Base-by-base conservation (phyloP, 192 early-diverging fungal genomes). In the Entomortierella beljakovae region DNA sequence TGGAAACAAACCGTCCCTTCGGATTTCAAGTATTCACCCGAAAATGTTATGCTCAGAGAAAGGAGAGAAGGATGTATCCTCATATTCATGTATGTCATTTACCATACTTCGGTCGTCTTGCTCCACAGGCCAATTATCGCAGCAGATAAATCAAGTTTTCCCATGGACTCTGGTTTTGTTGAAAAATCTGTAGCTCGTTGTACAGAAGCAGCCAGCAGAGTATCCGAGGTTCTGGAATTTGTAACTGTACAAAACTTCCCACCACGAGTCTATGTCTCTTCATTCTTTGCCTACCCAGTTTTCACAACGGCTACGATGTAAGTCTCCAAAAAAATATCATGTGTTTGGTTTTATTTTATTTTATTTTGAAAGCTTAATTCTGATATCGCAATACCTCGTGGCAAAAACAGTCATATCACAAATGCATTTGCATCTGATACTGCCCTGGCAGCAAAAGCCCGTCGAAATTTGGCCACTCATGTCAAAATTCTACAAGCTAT, bases 251-350 rank as follows among this genome's bases (percentile, higher is more conserved):
- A 52, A 46, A 71, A 72, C 52, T 83, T 71, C 15, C 80, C 85
- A 18, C 61, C 75, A 23, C 58, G 67, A 3, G 55, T 79, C 1
- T 79, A 64, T 31, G 70, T 79, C 43, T 79, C 75, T 0, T 79
- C 67, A 16, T 88, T 84, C 60, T 70, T 83, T 23, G 57, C 83
- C 0, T 88, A 88, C 38, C 75, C 82, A 22, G 68, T 83, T 20
- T 88, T 84, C 50, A 87, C 82, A 0, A 82, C 81, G 1, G 84
- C 85, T 22, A 85, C 87, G 13, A 84, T 88, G 75, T 79, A 79
- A 50, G 67, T 43, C 18, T 20, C 10, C 33, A 18, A 20, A 22
- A n/a, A n/a, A n/a, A n/a, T n/a, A n/a, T n/a, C n/a, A n/a, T n/a
- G n/a, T n/a, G n/a, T n/a, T n/a, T n/a, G n/a, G n/a, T n/a, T n/a